Evolutionary conservation across 2,329 filamentous ascomycete genomes (phyloP).

Genomic region (Pyricularia grisea): DNA sequence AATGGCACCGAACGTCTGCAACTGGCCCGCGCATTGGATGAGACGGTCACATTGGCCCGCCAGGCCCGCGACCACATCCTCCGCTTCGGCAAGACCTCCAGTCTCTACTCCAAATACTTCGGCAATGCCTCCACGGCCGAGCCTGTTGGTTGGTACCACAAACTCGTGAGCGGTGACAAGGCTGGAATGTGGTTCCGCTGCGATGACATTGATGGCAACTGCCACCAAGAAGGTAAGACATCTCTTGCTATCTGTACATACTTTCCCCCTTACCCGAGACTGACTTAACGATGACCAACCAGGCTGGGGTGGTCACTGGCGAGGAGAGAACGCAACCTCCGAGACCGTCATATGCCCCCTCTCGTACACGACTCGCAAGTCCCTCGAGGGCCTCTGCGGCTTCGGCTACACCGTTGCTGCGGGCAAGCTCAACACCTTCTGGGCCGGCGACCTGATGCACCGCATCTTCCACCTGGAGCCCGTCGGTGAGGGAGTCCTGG

Average conservation of each 20-base stretch:
- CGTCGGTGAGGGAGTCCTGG: constrained; percentile 49
- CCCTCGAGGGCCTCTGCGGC: constrained; percentile 49
- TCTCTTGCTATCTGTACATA: background rate
- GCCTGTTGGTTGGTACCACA: constrained; percentile 53
- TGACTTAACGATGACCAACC: background rate
- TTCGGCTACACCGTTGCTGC: constrained; percentile 52
- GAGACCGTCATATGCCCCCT: constrained; percentile 63
- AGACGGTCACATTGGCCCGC: constrained; percentile 45
- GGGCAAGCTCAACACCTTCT: constrained; percentile 50
- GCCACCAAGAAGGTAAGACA: constrained; percentile 33
- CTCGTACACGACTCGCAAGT: constrained; percentile 48
- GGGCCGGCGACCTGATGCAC: constrained; percentile 58
- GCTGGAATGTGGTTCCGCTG: constrained; percentile 53
- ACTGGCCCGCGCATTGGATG: constrained; percentile 45
- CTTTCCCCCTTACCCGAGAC: background rate
- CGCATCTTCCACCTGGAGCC: constrained; percentile 53
- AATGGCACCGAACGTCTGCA: constrained; percentile 51
- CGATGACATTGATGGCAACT: constrained; percentile 60
- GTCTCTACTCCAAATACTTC: constrained; percentile 58
- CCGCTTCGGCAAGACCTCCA: constrained; percentile 44
- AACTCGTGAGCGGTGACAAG: constrained; percentile 49
- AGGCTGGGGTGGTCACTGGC: constrained; percentile 62
- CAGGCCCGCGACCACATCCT: constrained; percentile 56
- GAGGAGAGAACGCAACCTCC: constrained; percentile 51
- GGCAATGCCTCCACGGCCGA: constrained; percentile 47